phyloP scores from a whole-genome alignment of 805 yeast genomes.

The Zygoascus biomembranicola region DNA sequence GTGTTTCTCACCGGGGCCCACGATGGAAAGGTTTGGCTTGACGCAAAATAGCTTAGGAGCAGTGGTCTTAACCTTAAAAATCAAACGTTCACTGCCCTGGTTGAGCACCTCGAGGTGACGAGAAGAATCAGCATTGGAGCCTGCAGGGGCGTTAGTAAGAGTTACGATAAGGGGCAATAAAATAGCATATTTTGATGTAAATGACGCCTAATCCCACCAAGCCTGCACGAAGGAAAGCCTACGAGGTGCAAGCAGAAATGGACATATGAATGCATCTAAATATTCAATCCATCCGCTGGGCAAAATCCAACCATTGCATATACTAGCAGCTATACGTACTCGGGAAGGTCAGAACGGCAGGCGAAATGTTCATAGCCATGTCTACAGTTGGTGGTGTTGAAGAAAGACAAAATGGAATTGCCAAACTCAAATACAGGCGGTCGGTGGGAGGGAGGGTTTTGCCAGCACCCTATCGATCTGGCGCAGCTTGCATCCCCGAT shows the following conservation, averaged over 20 bases:
- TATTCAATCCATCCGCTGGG: too few relatives aligned
- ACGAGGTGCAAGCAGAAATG: too few relatives aligned
- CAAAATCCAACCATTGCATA: too few relatives aligned
- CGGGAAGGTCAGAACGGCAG: conserved; percentile 63
- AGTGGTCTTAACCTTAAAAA: conserved; percentile 95
- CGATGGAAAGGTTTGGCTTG: conserved; percentile 83
- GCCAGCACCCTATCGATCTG: too few relatives aligned
- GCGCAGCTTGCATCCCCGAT: too few relatives aligned
- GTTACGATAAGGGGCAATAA: neutral
- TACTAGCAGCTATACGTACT: conserved; percentile 35
- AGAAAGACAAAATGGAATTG: neutral
- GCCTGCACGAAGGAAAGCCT: too few relatives aligned
- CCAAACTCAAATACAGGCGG: neutral
- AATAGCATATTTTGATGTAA: too few relatives aligned
- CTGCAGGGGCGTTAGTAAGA: neutral
- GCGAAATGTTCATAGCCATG: conserved; percentile 55
- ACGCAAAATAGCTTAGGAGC: conserved; percentile 95
- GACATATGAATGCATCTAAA: too few relatives aligned
- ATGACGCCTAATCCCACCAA: too few relatives aligned
- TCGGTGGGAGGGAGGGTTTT: neutral
- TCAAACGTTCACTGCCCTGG: conserved; percentile 52
- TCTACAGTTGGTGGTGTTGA: neutral
- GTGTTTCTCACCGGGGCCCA: conserved; percentile 64
- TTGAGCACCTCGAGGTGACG: neutral
- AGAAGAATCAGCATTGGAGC: neutral